Evolutionary conservation across 1,139 yeast genomes (phyloP), one percentile per base, ranked within the genome.

Genomic region (Kurtzmaniella quercitrusa): DNA sequence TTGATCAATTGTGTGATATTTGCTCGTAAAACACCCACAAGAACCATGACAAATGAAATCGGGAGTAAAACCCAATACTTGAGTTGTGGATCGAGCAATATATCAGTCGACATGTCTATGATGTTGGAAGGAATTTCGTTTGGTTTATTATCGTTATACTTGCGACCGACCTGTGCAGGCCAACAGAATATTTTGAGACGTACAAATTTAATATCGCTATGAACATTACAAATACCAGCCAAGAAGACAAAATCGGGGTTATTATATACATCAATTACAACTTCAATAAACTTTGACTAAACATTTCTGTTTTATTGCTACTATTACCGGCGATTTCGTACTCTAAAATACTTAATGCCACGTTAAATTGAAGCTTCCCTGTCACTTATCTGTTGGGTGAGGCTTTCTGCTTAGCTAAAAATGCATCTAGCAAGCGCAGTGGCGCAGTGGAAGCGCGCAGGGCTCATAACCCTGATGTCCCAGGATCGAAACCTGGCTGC

Each of bases 371-470:
- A n/a, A n/a, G n/a, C n/a, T n/a, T n/a, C n/a, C n/a, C n/a, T n/a
- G n/a, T n/a, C n/a, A n/a, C n/a, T n/a, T n/a, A n/a, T n/a, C n/a
- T n/a, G n/a, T n/a, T n/a, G n/a, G n/a, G n/a, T n/a, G n/a, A n/a
- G n/a, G n/a, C n/a, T n/a, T n/a, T 21, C 23, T 8, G 23, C 23
- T 21, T 8, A 8, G 23, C 8, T 5, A 21, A 21, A 21, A 21
- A 21, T 21, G 23, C 33, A 43, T 33, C 46, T 43, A 43, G 46
- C 43, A 43, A 66, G 84, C 85, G 83, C 79, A 76, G 86, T 84
- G 90, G 90, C 93, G 93, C 93, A 85, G 93, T 80, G 94, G 94
- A 84, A 85, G 93, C 93, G 93, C 91, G 91, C 91, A 83, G 93
- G 90, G 90, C 90, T 83, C 90, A 86, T 86, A 86, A 86, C 95